Evolutionary conservation across 441 rosid genomes (phyloP).

Genomic region (Erodium chrysanthum): DNA sequence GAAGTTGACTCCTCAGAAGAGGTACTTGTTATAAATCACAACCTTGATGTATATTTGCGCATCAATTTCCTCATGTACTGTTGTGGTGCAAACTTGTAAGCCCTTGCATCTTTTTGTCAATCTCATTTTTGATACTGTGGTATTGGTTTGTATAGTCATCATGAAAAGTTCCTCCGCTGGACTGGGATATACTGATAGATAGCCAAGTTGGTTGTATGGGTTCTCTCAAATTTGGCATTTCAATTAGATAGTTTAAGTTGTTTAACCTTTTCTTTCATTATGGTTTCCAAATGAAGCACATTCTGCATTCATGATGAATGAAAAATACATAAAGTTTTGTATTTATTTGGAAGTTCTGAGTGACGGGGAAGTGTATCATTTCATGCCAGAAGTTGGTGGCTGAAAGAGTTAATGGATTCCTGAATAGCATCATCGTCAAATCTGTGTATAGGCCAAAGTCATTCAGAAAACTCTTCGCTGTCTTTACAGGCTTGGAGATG

Average conservation of each 20-base stretch:
- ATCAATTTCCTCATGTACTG: neutral
- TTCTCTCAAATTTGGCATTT: neutral
- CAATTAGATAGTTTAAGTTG: neutral
- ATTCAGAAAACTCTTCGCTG: neutral
- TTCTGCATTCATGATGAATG: neutral
- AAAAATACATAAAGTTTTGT: neutral
- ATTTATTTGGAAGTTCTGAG: slow-evolving; percentile 3
- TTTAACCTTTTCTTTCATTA: neutral
- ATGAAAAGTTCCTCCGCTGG: neutral
- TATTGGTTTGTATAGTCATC: neutral
- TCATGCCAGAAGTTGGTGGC: neutral
- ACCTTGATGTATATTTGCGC: neutral
- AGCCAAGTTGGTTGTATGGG: slow-evolving; percentile 3
- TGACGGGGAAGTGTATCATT: neutral
- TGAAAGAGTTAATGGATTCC: neutral
- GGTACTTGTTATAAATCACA: slow-evolving; percentile 28
- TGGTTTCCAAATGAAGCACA: slow-evolving; percentile 1
- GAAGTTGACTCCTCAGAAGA: slow-evolving; percentile 29
- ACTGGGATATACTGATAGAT: slow-evolving; percentile 7
- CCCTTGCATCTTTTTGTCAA: slow-evolving; percentile 3
- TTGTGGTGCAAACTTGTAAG: slow-evolving; percentile 4
- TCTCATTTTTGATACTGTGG: neutral
- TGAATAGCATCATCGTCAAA: neutral
- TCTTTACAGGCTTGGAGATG: neutral
- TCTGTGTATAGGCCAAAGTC: neutral